Base-by-base conservation (phyloP, 257 asterid genomes). In the Haberlea rhodopensis region DNA sequence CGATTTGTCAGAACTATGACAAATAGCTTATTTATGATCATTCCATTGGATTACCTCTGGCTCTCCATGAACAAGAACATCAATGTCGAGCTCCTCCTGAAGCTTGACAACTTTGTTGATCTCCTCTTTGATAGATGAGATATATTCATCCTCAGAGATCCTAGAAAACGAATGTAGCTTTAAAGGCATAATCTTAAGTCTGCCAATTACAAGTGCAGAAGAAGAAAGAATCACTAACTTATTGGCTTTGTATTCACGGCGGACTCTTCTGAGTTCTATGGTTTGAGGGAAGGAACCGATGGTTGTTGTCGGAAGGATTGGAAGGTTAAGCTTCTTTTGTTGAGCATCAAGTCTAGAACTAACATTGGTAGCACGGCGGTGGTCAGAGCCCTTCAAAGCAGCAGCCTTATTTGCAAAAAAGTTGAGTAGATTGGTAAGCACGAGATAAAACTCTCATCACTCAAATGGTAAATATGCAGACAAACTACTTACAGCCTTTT, bases 211-310 rank as follows among this genome's bases (percentile, higher is more conserved):
- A 54, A 4, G 31, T 9, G 43, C 20, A 60, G 22, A 7, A 26
- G 21, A 49, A 26, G 45, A 19, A 56, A 46, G 45, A 22, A 19
- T 22, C 73, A 66, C 80, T 69, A 69, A 84, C 88, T 85, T 85
- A 31, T 82, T 85, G 63, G 86, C 91, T 77, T 82, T 85, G 83
- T 82, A 85, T 74, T 85, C 91, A 67, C 91, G 88, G 37, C 91
- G 91, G 71, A 85, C 88, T 82, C 86, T 82, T 62, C 91, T 80
- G 61, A 85, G 84, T 52, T 85, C 91, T 27, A 80, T 57, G 25
- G 91, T 85, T 74, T 85, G 91, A 22, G 91, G 91, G 78, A 85
- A 85, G 32, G 91, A 85, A 37, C 94, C 94, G 73, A 85, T 85
- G 63, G 94, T 85, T 72, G 94, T 85, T 40, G 94, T 83, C 6